A percentile compares a stretch with the other conserved stretches of the same genome.
phyloP scores from a whole-genome alignment of 768 basidiomycete genomes.

The Tulasnella sp. region DNA sequence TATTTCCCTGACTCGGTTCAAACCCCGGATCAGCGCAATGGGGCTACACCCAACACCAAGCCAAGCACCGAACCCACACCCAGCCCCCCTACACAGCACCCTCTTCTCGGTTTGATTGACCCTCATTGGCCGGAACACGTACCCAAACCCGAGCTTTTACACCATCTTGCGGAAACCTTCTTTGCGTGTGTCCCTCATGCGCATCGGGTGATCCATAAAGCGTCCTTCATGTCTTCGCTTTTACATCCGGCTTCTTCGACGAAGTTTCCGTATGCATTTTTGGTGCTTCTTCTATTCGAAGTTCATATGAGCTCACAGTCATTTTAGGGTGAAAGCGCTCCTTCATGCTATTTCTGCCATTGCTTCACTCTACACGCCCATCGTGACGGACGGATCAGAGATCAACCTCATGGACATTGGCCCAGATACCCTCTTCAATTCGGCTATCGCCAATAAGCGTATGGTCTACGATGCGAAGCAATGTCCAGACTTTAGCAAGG shows the following conservation, averaged over 20 bases:
- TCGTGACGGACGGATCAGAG: constrained; percentile 22
- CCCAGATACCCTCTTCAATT: constrained; percentile 27
- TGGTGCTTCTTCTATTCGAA: not conserved
- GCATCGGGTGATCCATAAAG: constrained; percentile 31
- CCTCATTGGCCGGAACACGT: constrained; percentile 29
- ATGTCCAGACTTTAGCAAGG: not conserved
- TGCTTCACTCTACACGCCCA: constrained; percentile 33
- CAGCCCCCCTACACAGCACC: not conserved
- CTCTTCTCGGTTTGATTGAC: constrained; percentile 10
- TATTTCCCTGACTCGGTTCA: not conserved
- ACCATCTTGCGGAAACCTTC: constrained; percentile 35
- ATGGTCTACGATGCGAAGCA: not conserved
- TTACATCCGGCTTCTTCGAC: constrained; percentile 9
- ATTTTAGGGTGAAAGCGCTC: constrained; percentile 18
- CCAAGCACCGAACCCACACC: not conserved
- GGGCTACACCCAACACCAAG: not conserved
- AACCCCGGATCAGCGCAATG: not conserved
- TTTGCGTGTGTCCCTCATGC: constrained; percentile 34
- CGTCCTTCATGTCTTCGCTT: constrained; percentile 32
- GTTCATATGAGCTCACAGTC: not conserved
- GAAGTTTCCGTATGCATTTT: constrained; percentile 24
- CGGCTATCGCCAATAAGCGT: constrained; percentile 17
- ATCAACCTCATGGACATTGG: constrained; percentile 21
- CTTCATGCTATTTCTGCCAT: constrained; percentile 37
- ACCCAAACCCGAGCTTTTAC: constrained; percentile 30